Evolutionary conservation across 2,329 filamentous ascomycete species (phyloP).

Genomic region (Hypoxylon sp.): DNA sequence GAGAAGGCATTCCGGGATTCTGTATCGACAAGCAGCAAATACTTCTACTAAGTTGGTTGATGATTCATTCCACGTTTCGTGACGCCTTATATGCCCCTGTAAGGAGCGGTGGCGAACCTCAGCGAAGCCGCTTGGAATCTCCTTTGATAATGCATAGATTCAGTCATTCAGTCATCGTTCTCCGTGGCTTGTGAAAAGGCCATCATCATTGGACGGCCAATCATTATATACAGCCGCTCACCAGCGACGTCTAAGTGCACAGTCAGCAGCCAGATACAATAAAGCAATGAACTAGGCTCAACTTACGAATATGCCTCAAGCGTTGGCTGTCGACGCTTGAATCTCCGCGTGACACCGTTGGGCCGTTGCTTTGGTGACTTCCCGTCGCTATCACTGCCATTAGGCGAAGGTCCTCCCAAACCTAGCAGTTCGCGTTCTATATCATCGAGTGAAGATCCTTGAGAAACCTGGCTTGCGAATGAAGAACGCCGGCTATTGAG

Average conservation of each 20-base stretch:
- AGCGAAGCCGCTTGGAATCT: neutral
- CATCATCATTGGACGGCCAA: neutral
- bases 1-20: neutral
- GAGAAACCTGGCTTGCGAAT: constrained; percentile 32
- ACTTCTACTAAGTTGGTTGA: neutral
- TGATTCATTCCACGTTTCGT: neutral
- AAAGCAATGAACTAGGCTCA: neutral
- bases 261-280: constrained; percentile 32
- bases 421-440: constrained; percentile 54
- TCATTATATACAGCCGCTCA: constrained; percentile 26
- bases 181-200: neutral
- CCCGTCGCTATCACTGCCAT: constrained; percentile 45
- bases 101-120: neutral
- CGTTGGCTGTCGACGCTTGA: constrained; percentile 47
- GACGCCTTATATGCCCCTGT: neutral
- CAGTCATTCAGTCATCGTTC: neutral
- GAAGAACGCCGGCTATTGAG: constrained; percentile 46
- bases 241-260: constrained; percentile 49
- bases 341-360: constrained; percentile 38
- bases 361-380: constrained; percentile 44
- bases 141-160: neutral
- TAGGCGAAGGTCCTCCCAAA: constrained; percentile 42
- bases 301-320: constrained; percentile 52
- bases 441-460: constrained; percentile 52
- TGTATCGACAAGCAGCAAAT: neutral